Base-by-base conservation (phyloP, 176 grass and related monocot genomes). In the Cocos nucifera region DNA sequence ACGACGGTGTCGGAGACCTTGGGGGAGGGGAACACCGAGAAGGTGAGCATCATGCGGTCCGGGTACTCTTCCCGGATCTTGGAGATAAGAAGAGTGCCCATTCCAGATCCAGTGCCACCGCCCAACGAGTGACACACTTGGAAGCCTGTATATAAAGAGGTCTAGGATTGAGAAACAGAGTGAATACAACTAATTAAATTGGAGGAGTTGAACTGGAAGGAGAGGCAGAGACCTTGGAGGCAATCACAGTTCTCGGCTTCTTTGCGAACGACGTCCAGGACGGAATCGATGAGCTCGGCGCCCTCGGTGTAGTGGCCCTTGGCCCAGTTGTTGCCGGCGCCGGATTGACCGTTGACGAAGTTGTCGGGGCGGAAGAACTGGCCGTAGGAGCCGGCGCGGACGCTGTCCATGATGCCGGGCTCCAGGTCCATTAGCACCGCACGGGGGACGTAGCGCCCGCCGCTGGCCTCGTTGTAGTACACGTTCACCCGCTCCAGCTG, bases 281-380 rank as follows among this genome's bases (percentile, higher is more conserved):
- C 83, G 18, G 91, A 74, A 62, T 96, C 91, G 61, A 96, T 90
- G 50, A 95, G 80, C 83, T 95, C 90, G 9, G 90, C 90, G 24
- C 90, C 90, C 77, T 95, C 90, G 64, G 90, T 95, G 69, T 95
- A 95, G 74, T 95, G 90, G 0, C 90, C 90, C 80, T 95, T 95
- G 28, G 86, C 90, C 90, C 90, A 95, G 77, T 95, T 95, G 73
- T 95, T 95, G 0, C 86, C 90, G 2, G 90, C 90, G 16, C 90
- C 86, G 56, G 86, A 89, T 75, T 95, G 90, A 5, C 90, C 86
- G 70, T 90, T 90, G n/a, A 95, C 77, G 77, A 95, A 95, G 83
- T 95, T 95, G 63, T 95, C 90, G 4, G 90, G 90, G 57, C 90
- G 77, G 79, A 95, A 95, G 50, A 95, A 90, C 83, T 87, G 86